Base-by-base conservation (phyloP, 1,284 basidiomycete species). In the Peniophora sp. region DNA sequence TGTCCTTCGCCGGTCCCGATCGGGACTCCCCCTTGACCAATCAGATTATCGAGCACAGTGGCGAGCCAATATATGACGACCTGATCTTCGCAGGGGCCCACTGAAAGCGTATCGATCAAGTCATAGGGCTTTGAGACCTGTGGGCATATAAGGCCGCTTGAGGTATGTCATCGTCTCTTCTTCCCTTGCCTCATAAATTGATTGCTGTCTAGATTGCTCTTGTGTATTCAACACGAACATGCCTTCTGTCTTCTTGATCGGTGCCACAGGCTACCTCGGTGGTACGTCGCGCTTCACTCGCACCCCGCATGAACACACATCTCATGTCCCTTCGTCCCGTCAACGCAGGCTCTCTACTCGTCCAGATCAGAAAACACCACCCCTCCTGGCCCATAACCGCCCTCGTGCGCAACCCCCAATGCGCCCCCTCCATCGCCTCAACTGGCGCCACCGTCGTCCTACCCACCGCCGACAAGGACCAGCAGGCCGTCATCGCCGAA, bases 261-360 rank as follows among this genome's bases (percentile, higher is more conserved):
- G 39, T 15, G 39, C 39, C 15, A 41, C 39, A 41, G 39, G 39
- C 15, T 41, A 41, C 15, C 15, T 41, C 39, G 39, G 39, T 8
- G 39, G 39, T 41, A 22, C 39, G 20, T 22, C 35, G 10, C n/a
- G 35, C 10, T 10, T n/a, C 39, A n/a, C 5, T 22, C 39, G 5
- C n/a, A n/a, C 39, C 39, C 15, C n/a, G 5, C 6, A 41, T 41
- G 15, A 15, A 6, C n/a, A n/a, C 15, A 22, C 15, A 22, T 15
- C 15, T n/a, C 5, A 17, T 15, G 5, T 5, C 5, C 27, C 27
- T 6, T 6, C 27, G 12, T 32, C n/a, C n/a, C n/a, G n/a, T 32
- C 27, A 32, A 32, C 47, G n/a, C 18, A 51, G 49, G 49, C 44
- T 22, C 44, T 32, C 37, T 51, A 15, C 34, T 51, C 35, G 22